Base-by-base conservation (phyloP, 2,329 filamentous ascomycete genomes). In the Colletotrichum chlorophyti region DNA sequence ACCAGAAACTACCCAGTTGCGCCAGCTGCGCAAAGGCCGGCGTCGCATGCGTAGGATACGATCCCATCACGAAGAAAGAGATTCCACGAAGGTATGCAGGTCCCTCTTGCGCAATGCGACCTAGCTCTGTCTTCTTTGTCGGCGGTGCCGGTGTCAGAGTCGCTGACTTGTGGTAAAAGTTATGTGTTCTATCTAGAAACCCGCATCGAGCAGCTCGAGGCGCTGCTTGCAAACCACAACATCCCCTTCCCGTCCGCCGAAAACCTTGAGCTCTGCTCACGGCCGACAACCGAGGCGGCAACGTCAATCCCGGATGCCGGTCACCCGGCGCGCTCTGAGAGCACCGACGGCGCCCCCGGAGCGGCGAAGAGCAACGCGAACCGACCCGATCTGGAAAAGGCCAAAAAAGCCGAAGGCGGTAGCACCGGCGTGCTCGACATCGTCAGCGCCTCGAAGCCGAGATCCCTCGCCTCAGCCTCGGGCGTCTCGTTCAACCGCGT, bases 141-240 rank as follows among this genome's bases (percentile, higher is more conserved):
- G 43, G 7, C 23, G 40, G 42, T 62, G 24, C 12, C 11, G 6
- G 37, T 59, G 8, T 9, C n/a, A 11, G 15, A 10, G 29, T 43
- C 15, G 42, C 55, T 59, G 31, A 59, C 31, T 15, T 12, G 38
- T 29, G 41, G 17, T 53, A 58, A 38, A 63, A 91, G 90, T 73
- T 98, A 98, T 78, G 92, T 98, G 45, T 97, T 91, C 76, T 98
- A 97, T 71, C 87, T 98, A 59, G 94, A 98, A 74, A 91, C 90
- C 24, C 84, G 94, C 58, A 86, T 97, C 52, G 84, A 88, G 61
- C 91, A 95, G 74, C 85, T 98, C 26, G 94, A 98, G 73, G 82
- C 83, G 29, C 76, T 95, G 32, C 83, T 98, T 46, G 78, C 80
- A 38, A 80, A 86, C 27, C 86, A 93, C 68, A 82, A 83, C 40